phyloP scores from a whole-genome alignment of 2,329 filamentous ascomycete genomes.

The Annulohypoxylon truncatum region DNA sequence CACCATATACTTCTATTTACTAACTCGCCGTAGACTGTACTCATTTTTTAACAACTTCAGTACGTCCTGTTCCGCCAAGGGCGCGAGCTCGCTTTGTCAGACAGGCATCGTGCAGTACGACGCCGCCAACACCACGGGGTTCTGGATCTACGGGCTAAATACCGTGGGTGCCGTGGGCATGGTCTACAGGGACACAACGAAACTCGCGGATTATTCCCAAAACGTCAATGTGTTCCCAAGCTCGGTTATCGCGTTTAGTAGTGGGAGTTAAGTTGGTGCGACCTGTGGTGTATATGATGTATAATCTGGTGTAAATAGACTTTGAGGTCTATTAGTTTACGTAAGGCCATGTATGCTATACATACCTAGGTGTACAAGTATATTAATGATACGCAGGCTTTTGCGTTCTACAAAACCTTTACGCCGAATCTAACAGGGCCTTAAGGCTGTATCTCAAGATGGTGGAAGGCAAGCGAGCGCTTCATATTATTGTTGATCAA shows the following conservation, averaged over 20 bases:
- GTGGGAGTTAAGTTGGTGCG: constrained; percentile 23
- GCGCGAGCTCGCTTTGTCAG: constrained; percentile 59
- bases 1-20: neutral
- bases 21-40: constrained; percentile 60
- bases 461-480: neutral
- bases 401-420: neutral
- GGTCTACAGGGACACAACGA: constrained; percentile 44
- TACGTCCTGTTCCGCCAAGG: constrained; percentile 58
- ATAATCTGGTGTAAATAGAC: constrained; percentile 15
- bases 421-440: neutral
- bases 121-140: constrained; percentile 37
- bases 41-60: constrained; percentile 75
- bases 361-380: too few species aligned
- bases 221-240: constrained; percentile 46
- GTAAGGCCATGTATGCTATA: neutral
- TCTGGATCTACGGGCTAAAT: constrained; percentile 45
- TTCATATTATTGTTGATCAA: neutral
- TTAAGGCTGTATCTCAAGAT: neutral
- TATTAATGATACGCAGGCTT: too few species aligned
- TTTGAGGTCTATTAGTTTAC: neutral
- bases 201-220: constrained; percentile 40
- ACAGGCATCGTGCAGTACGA: constrained; percentile 53
- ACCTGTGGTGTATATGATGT: neutral
- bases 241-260: constrained; percentile 42
- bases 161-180: constrained; percentile 45